Base-by-base conservation (phyloP, 208 protist genomes). In the Leishmania gerbilli region DNA sequence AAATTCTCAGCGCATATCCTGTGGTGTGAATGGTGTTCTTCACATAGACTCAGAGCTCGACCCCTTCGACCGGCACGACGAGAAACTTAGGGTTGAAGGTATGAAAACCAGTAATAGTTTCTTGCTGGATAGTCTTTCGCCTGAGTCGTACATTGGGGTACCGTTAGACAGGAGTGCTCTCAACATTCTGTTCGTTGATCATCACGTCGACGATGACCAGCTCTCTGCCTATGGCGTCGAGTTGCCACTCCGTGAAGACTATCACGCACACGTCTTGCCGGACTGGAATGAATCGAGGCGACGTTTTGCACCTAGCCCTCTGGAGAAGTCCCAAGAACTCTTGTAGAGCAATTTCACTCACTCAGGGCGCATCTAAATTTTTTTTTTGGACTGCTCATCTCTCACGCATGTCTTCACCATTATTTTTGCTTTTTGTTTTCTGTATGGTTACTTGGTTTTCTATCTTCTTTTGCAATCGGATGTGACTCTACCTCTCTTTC, bases 111-210 rank as follows among this genome's bases (percentile, higher is more conserved):
- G 45, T 51, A 49, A 68, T 60, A 51, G 24, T 49, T 24, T 27
- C n/a, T 17, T 64, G 42, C 9, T 8, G 21, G 60, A 34, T 8
- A 68, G 37, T 79, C 19, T 24, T 51, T 69, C n/a, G 24, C 7
- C 75, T 31, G 40, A 21, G 21, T 24, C 9, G 27, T 51, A 53
- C 53, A 37, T 69, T 55, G 68, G 53, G 34, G 31, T 47, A 45
- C 74, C 74, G 2, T 71, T 76, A 62, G 67, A 77, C n/a, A 56
- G 67, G 37, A 51, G 51, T 56, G 71, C 53, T 9, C 27, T 80
- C 58, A 60, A 56, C 7, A 77, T 79, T 53, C 24, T 84, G n/a
- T 79, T 84, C 53, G 80, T 84, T 53, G 80, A 84, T 71, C 75
- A 84, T 56, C 80, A 79, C 42, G 34, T 72, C 17, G 80, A 84